phyloP scores from a whole-genome alignment of 805 yeast species.

The Blastobotrys muscicola region DNA sequence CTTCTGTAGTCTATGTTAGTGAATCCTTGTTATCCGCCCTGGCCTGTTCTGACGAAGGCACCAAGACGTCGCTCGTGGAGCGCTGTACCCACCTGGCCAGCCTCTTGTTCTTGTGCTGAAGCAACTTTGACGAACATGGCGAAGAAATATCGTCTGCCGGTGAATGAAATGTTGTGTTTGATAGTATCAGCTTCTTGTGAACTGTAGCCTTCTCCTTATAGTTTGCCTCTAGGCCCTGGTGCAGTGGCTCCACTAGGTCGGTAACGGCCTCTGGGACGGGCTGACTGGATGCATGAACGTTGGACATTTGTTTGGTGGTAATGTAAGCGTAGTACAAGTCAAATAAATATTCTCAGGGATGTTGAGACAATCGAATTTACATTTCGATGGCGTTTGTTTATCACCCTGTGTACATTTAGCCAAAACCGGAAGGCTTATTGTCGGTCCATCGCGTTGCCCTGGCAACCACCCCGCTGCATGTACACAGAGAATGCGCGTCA shows the following conservation, averaged over 20 bases:
- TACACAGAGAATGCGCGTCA: not conserved
- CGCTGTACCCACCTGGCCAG: conserved; percentile 2
- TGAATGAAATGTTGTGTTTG: conserved; percentile 14
- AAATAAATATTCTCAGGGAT: too few relatives aligned
- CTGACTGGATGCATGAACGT: not conserved
- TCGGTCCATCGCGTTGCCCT: not conserved
- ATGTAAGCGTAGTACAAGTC: too few relatives aligned
- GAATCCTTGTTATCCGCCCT: too few relatives aligned
- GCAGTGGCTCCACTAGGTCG: conserved; percentile 8
- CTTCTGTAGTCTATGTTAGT: too few relatives aligned
- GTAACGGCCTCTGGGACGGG: too few relatives aligned
- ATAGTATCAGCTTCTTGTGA: conserved; percentile 12
- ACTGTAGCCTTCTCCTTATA: conserved; percentile 7
- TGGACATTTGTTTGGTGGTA: not conserved
- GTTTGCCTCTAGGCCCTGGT: conserved; percentile 8
- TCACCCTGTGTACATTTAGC: conserved; percentile 4
- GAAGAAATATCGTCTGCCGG: conserved; percentile 16
- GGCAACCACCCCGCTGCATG: not conserved
- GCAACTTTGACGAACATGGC: conserved; percentile 14
- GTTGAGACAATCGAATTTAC: too few relatives aligned
- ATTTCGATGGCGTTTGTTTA: not conserved
- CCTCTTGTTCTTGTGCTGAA: conserved; percentile 9
- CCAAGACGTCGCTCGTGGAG: too few relatives aligned
- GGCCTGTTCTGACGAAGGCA: too few relatives aligned
- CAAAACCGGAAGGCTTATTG: conserved; percentile 3